A percentile compares a stretch with the other conserved stretches of the same genome.
phyloP scores from a whole-genome alignment of 805 yeast genomes.

The Schwanniomyces occidentalis region DNA sequence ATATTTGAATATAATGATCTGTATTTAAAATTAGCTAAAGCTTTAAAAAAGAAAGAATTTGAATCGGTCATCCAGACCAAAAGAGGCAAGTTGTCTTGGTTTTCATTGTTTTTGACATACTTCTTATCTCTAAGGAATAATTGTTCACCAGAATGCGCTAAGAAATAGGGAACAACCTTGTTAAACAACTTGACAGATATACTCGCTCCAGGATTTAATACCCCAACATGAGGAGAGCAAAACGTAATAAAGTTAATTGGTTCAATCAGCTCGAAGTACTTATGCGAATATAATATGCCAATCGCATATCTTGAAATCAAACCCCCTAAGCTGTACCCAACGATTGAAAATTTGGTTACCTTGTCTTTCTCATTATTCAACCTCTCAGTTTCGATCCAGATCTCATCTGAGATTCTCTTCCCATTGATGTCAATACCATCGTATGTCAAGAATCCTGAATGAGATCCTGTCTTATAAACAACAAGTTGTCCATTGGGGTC shows the following conservation, averaged over 20 bases:
- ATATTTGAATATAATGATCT: conserved; percentile 71
- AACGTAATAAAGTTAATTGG: conserved; percentile 59
- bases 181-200: conserved; percentile 58
- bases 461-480: conserved; percentile 56
- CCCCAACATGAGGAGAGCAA: conserved; percentile 68
- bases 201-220: conserved; percentile 48
- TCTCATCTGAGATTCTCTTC: conserved; percentile 68
- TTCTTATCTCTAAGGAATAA: conserved; percentile 55
- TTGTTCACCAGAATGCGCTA: conserved; percentile 75
- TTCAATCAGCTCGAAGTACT: conserved; percentile 50
- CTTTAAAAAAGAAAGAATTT: conserved; percentile 58
- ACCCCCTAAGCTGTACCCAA: conserved; percentile 47
- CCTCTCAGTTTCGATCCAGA: conserved; percentile 28
- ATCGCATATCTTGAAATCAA: conserved; percentile 40
- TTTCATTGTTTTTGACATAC: conserved; percentile 3
- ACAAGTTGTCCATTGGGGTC: conserved; percentile 21
- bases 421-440: conserved; percentile 91
- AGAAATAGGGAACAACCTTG: conserved; percentile 57
- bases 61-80: conserved; percentile 66
- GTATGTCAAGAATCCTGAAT: conserved; percentile 74
- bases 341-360: conserved; percentile 37
- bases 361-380: conserved; percentile 13
- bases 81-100: conserved; percentile 46
- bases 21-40: conserved; percentile 52
- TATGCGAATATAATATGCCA: conserved; percentile 52